Base-by-base conservation (phyloP, 2,329 filamentous ascomycete genomes). In the Monosporascus sp. region DNA sequence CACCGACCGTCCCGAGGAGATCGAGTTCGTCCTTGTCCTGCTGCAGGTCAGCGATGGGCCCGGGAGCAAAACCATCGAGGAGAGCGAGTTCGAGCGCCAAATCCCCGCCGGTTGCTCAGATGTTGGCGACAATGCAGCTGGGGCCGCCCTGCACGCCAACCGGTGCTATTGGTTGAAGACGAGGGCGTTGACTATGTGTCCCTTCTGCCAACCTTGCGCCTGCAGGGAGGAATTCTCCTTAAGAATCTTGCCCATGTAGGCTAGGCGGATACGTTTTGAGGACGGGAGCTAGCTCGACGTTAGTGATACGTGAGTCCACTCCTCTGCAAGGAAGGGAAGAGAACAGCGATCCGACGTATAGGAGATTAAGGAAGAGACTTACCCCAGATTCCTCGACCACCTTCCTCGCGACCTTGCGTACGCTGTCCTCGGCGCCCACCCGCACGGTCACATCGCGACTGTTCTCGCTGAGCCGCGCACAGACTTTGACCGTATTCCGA, bases 221-320 rank as follows among this genome's bases (percentile, higher is more conserved):
- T 76, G 70, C 19, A 96, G 74, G 1, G 86, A 78, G 20, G 81
- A 68, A 51, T 78, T 78, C 58, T 93, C 89, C 59, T 85, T 84
- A 46, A 96, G 78, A 49, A 92, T 82, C 66, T 85, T 90, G 60
- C 92, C 92, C 70, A 94, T 79, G 68, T 96, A 95, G 20, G 84
- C 86, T 55, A 96, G 80, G 51, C 84, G 83, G 49, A 96, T 75
- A 48, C 77, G 80, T 56, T 82, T 83, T 45, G 74, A 74, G 7
- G 75, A 66, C 2, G 78, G 69, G 35, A 92, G 73, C 87, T 88
- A 27, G 7, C 11, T 50, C 47, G 38, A 20, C 35, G 49, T 52
- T 7, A 45, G n/a, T 43, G 37, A 16, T 22, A 16, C 27, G 50
- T 59, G 47, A 60, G 50, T 49, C 26, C 49, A n/a, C n/a, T 20